phyloP scores from a whole-genome alignment of 768 basidiomycete genomes.

The Chalciporus chontae region DNA sequence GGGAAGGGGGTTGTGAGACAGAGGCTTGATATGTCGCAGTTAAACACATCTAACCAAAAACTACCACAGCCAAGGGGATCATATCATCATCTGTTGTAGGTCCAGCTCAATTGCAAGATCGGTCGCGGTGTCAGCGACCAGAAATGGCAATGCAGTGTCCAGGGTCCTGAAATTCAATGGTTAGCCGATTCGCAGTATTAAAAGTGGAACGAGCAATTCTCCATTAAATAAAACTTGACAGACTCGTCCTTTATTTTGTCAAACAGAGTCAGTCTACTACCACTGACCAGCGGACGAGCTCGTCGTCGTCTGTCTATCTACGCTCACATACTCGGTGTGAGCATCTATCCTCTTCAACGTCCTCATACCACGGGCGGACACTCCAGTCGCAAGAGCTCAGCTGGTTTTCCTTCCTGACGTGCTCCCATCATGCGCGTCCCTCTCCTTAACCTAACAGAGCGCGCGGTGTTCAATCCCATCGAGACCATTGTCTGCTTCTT shows the following conservation, averaged over 20 bases:
- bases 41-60: no score
- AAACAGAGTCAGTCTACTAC: no score
- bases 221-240: background rate
- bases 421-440: conserved; percentile 50
- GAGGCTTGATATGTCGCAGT: no score
- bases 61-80: no score
- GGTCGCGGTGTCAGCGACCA: no score
- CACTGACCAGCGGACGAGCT: background rate
- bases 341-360: background rate
- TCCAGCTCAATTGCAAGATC: no score
- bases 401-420: background rate
- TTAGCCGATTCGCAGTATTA: conserved; percentile 23
- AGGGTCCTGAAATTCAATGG: conserved; percentile 18
- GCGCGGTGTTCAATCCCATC: conserved; percentile 73
- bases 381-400: background rate
- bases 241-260: background rate
- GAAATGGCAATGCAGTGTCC: conserved; percentile 16
- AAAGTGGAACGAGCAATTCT: conserved; percentile 28
- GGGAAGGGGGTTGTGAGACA: no score
- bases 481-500: conserved; percentile 91
- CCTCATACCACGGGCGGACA: background rate
- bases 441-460: conserved; percentile 64
- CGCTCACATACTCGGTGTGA: background rate
- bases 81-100: no score
- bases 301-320: no score